A percentile compares a stretch with the other conserved stretches of the same genome.
Conservation (phyloP, 495 filamentous ascomycete genomes). For the Annulohypoxylon maeteangense region DNA sequence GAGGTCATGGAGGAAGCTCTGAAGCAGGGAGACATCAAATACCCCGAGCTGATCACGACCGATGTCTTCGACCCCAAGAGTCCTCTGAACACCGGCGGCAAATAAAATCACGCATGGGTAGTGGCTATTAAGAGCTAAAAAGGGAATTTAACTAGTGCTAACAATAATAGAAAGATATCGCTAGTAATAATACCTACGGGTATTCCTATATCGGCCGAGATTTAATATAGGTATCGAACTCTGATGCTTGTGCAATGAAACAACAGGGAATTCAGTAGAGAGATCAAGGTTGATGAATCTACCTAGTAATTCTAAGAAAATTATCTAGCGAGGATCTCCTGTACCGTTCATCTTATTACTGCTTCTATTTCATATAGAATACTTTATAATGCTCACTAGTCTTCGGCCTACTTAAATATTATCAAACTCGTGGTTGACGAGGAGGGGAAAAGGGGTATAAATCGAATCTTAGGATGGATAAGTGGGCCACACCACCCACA, state of each 20-base stretch:
- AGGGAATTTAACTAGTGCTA: background rate
- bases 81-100: constrained; percentile 60
- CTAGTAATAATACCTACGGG: background rate
- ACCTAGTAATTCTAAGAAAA: background rate
- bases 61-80: constrained; percentile 71
- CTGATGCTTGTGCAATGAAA: no score
- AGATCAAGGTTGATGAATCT: no score
- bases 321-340: background rate
- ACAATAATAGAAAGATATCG: background rate
- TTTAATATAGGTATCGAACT: background rate
- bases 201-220: background rate
- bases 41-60: constrained; percentile 85
- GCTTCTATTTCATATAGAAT: background rate
- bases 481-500: background rate
- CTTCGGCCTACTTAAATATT: background rate
- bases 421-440: background rate
- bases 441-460: constrained; percentile 4
- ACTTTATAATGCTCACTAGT: constrained; percentile 1
- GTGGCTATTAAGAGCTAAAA: background rate
- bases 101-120: background rate
- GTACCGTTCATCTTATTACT: background rate
- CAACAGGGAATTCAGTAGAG: no score
- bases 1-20: constrained; percentile 92
- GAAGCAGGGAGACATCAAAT: constrained; percentile 77
- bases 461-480: background rate